phyloP scores from a whole-genome alignment of 306 rosid genomes.

The Morella rubra region DNA sequence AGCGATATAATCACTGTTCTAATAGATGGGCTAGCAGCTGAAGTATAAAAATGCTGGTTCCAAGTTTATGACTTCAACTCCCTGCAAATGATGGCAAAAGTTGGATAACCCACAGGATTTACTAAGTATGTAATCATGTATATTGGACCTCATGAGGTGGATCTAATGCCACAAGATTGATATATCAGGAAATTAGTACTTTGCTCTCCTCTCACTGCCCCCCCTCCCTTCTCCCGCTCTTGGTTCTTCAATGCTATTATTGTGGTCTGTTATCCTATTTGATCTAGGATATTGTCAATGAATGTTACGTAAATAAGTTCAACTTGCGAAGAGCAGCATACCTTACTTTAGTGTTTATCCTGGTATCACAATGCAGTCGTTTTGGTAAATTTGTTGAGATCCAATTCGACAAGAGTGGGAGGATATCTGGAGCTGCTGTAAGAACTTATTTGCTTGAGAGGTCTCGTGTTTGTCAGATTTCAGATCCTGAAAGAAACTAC shows the following conservation, averaged over 20 bases:
- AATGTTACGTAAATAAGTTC: slow-evolving; percentile 12
- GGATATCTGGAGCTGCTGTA: slow-evolving; percentile 98
- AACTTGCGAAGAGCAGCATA: slow-evolving; percentile 27
- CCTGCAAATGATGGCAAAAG: slow-evolving; percentile 8
- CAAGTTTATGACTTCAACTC: background rate
- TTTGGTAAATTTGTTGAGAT: slow-evolving; percentile 99
- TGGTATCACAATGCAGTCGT: slow-evolving; percentile 76
- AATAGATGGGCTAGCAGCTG: slow-evolving; percentile 8
- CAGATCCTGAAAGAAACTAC: slow-evolving; percentile 97
- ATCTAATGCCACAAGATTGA: background rate
- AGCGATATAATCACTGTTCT: slow-evolving; percentile 20
- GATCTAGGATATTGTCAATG: slow-evolving; percentile 1
- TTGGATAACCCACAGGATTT: background rate
- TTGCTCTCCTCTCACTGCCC: background rate
- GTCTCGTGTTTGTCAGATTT: slow-evolving; percentile 98
- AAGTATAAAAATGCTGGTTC: background rate
- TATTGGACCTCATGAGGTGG: background rate
- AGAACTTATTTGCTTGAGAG: slow-evolving; percentile 96
- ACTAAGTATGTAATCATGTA: background rate
- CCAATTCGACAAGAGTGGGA: slow-evolving; percentile 98
- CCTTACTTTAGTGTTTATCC: slow-evolving; percentile 27
- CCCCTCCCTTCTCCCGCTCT: slow-evolving; percentile 7
- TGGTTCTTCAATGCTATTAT: slow-evolving; percentile 16
- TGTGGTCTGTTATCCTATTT: slow-evolving; percentile 10
- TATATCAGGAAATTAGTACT: background rate